Base-by-base conservation (phyloP, 2,329 filamentous ascomycete species). In the Sclerotinia borealis region DNA sequence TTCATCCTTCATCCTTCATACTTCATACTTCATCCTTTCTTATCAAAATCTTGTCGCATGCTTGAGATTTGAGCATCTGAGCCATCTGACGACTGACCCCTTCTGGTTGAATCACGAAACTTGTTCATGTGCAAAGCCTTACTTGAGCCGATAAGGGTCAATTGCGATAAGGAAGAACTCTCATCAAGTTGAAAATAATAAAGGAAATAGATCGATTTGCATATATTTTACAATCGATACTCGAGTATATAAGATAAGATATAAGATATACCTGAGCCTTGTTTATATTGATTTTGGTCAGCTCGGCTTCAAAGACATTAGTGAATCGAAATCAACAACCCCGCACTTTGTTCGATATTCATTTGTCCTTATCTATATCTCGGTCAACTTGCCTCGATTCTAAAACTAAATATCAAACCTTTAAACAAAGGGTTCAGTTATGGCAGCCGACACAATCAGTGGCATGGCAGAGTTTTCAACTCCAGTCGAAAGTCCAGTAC, bases 111-210 rank as follows among this genome's bases (percentile, higher is more conserved):
- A 56, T 43, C 52, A 56, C 52, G 37, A 56, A 56, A 13, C 37
- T 17, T 43, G 52, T 56, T 43, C 52, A 56, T 56, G 52, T 56
- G 52, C 52, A 43, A 17, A 56, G 17, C 27, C 37, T 19, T 19
- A 31, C 3, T 55, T 55, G 10, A 43, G 52, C 51, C n/a, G 52
- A 55, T 55, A 55, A 55, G 52, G 25, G 43, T n/a, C 22, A 29
- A 43, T 31, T n/a, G n/a, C 52, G 52, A 55, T 55, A 55, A 55
- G 52, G 37, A 43, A n/a, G n/a, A n/a, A n/a, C n/a, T n/a, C n/a
- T n/a, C n/a, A n/a, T n/a, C n/a, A n/a, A n/a, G n/a, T n/a, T 34
- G 11, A 25, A 39, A 27, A 39, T 31, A 37, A 62, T 50, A 56
- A 56, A 62, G 50, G 43, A 25, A n/a, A 29, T 6, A 13, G 13